Evolutionary conservation across 371 early-diverging fungal genomes (phyloP).

Genomic region (Zopfochytrium polystomum): DNA sequence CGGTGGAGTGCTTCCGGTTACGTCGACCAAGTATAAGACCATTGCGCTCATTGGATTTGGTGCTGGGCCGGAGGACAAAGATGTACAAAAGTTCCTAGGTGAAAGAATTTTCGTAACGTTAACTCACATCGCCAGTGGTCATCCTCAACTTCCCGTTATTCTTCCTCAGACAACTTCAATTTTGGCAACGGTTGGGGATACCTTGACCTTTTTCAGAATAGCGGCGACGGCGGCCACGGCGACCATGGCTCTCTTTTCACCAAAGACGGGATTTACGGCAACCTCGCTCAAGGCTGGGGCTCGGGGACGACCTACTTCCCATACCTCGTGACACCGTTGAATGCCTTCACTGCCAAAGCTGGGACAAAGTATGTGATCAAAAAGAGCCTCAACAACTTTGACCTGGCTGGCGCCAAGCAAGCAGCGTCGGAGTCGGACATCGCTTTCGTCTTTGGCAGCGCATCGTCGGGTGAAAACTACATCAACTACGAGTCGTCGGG

Average conservation of each 20-base stretch:
- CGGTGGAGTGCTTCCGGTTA: conserved; percentile 39
- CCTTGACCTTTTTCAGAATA: conserved; percentile 50
- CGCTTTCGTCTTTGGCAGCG: conserved; percentile 57
- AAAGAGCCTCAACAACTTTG: conserved; percentile 40
- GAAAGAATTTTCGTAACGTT: too few species aligned
- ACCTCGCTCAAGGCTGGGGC: conserved; percentile 65
- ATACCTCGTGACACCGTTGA: too few species aligned
- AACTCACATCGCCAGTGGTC: too few species aligned
- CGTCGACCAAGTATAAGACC: not conserved
- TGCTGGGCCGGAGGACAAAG: conserved; percentile 31
- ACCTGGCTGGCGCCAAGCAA: conserved; percentile 36
- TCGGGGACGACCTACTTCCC: conserved; percentile 60
- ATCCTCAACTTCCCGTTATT: too few species aligned
- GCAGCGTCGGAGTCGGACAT: conserved; percentile 48
- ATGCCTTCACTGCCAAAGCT: conserved; percentile 45
- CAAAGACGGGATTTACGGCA: conserved; percentile 48
- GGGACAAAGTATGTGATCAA: conserved; percentile 28
- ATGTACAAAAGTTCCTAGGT: too few species aligned
- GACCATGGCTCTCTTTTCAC: too few species aligned
- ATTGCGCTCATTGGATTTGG: conserved; percentile 56
- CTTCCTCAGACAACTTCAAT: too few species aligned
- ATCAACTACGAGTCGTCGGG: conserved; percentile 46
- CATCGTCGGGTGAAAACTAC: conserved; percentile 57
- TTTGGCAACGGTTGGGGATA: too few species aligned
- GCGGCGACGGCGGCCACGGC: too few species aligned